Evolutionary conservation across 2,329 filamentous ascomycete genomes (phyloP), one percentile per base, ranked within the genome.

Genomic region (Aspergillus sp.): DNA sequence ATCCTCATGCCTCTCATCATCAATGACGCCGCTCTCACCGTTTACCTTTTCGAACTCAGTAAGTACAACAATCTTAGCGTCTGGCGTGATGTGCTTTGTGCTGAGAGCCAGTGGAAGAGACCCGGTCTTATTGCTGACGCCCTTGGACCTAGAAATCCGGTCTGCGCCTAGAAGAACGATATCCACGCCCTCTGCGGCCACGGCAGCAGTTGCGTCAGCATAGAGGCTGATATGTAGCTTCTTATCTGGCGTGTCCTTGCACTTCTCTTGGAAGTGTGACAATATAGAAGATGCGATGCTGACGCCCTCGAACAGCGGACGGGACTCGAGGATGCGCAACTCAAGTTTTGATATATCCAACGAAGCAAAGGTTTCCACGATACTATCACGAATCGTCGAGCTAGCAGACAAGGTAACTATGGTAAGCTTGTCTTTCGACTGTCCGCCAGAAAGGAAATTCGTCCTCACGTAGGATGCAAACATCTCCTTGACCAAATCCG

Each of bases 111-210:
- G 80, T 1, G 85, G 80, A 6, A 89, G 70, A 1, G 85, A 87
- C 0, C 87, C 87, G 0, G 80, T 85, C 70, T 89, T 90, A 72
- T 89, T 90, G 69, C 81, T 85, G 17, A 89, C 82, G 30, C 83
- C 81, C 2, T 86, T 87, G 1, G 74, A 68, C 0, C 74, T 68
- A 12, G 82, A 81, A 54, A 90, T 85, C 4, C 83, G 75, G 66
- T 90, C 87, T 2, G 86, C 86, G 1, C 87, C 87, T 1, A 90
- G 74, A 3, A 90, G 71, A 2, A 90, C 73, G 1, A 87, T 52
- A 62, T 89, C 80, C 3, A 83, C 75, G n/a, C 70, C 74, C 17
- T 69, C 65, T 3, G 82, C 77, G 1, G 85, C 83, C 9, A 83
- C 68, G 0, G 82, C 84, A 4, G 82, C 79, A 2, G 82, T 80